A percentile compares a stretch with the other conserved stretches of the same genome.
Conservation (phyloP, 1,139 yeast genomes). For the Ogataea hybrid region DNA sequence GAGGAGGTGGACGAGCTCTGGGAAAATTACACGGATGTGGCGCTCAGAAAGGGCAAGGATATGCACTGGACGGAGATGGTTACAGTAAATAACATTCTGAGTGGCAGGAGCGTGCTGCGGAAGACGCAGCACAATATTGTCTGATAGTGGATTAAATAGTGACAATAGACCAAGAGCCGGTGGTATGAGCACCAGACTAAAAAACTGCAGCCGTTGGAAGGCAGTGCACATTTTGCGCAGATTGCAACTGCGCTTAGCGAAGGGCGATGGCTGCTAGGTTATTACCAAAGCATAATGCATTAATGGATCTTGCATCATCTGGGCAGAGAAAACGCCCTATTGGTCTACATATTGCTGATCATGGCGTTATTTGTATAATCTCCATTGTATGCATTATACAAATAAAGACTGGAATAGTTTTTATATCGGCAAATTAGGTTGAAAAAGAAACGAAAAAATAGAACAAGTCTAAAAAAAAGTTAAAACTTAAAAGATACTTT, state of each 20-base stretch:
- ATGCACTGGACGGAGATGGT: slow-evolving; percentile 67
- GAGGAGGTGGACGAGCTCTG: slow-evolving; percentile 54
- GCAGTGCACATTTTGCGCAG: slow-evolving; percentile 5
- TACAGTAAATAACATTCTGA: slow-evolving; percentile 61
- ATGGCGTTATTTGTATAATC: background rate
- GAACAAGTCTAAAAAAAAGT: slow-evolving; percentile 2
- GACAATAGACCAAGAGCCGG: background rate
- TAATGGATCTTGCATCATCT: slow-evolving; percentile 1
- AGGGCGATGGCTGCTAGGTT: background rate
- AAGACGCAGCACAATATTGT: slow-evolving; percentile 22
- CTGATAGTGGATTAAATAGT: background rate
- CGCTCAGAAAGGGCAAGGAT: slow-evolving; percentile 61
- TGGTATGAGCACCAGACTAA: background rate
- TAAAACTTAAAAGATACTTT: background rate
- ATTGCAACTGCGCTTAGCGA: slow-evolving; percentile 4
- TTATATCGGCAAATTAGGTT: slow-evolving; percentile 2
- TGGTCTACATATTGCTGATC: background rate
- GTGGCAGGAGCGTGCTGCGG: slow-evolving; percentile 59
- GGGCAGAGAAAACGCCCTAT: background rate
- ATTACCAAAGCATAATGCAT: slow-evolving; percentile 1
- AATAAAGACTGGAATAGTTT: background rate
- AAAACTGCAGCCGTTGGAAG: slow-evolving; percentile 6
- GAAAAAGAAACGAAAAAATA: slow-evolving; percentile 1
- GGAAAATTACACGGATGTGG: slow-evolving; percentile 56
- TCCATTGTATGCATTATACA: background rate